A percentile compares a stretch with the other conserved stretches of the same genome.
Conservation (phyloP, 1,284 basidiomycete genomes). For the Ustilago sp. region DNA sequence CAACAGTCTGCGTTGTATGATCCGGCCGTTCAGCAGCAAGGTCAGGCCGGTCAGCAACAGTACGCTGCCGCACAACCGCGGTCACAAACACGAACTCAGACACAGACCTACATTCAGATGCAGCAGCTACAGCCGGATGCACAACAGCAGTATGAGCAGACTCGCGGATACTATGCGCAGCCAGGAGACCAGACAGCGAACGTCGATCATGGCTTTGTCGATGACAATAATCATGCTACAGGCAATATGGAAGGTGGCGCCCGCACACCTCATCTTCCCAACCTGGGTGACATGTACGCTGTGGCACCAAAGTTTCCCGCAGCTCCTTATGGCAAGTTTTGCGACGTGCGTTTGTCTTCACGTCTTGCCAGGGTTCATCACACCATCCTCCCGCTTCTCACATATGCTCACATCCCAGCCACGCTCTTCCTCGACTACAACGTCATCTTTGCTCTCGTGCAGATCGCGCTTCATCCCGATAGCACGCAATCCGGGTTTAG, state of each 20-base stretch:
- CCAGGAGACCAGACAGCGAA: background rate
- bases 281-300: constrained; percentile 25
- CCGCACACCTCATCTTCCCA: constrained; percentile 15
- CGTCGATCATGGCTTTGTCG: constrained; percentile 3
- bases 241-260: constrained; percentile 9
- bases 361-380: constrained; percentile 43
- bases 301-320: constrained; percentile 34
- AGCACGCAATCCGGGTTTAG: constrained; percentile 11
- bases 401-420: constrained; percentile 58
- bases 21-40: constrained; percentile 7
- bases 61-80: background rate
- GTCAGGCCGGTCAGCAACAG: background rate
- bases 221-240: background rate
- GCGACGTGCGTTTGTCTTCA: constrained; percentile 23
- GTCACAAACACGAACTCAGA: background rate
- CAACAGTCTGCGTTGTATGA: constrained; percentile 2
- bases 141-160: constrained; percentile 6
- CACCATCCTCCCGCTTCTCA: constrained; percentile 38
- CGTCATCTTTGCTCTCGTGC: constrained; percentile 62
- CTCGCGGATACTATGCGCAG: constrained; percentile 17
- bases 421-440: constrained; percentile 69
- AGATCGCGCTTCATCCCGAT: constrained; percentile 59
- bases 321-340: constrained; percentile 23
- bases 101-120: background rate
- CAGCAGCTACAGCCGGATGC: constrained; percentile 1